These are phyloP conservation scores for Gilbertella persicaria DNA, from an alignment of 371 early-diverging fungal species.

Conservation along the genomic window DNA sequence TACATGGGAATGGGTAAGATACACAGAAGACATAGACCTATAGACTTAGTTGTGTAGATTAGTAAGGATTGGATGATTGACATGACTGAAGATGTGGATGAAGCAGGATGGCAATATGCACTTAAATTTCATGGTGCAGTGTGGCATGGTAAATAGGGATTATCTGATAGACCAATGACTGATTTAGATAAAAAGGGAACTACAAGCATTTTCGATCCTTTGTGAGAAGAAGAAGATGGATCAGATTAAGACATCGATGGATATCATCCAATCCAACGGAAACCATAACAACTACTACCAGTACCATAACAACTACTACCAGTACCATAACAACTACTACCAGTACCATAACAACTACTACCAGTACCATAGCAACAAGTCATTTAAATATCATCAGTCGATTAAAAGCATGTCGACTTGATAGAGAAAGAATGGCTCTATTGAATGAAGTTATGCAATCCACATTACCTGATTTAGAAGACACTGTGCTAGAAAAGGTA, in stretches of 20 bases:
- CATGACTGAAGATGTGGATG: constrained; percentile 71
- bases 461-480: constrained; percentile 9
- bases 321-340: background rate
- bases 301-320: background rate
- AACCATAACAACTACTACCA: background rate
- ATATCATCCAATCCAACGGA: background rate
- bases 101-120: constrained; percentile 59
- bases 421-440: constrained; percentile 39
- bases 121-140: constrained; percentile 46
- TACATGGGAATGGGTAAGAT: constrained; percentile 64
- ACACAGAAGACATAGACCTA: background rate
- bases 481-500: constrained; percentile 18
- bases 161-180: background rate
- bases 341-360: background rate
- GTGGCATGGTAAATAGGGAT: constrained; percentile 45
- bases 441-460: constrained; percentile 17
- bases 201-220: constrained; percentile 62
- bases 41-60: constrained; percentile 12
- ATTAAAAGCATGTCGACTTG: constrained; percentile 31
- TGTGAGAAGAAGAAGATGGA: constrained; percentile 66
- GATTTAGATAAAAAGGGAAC: constrained; percentile 27
- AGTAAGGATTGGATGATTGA: constrained; percentile 67
- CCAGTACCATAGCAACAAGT: background rate
- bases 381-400: constrained; percentile 8
- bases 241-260: constrained; percentile 50